A percentile compares a stretch with the other conserved stretches of the same genome.
Conservation (phyloP, 192 early-diverging fungal genomes). For the Spizellomyces sp. region DNA sequence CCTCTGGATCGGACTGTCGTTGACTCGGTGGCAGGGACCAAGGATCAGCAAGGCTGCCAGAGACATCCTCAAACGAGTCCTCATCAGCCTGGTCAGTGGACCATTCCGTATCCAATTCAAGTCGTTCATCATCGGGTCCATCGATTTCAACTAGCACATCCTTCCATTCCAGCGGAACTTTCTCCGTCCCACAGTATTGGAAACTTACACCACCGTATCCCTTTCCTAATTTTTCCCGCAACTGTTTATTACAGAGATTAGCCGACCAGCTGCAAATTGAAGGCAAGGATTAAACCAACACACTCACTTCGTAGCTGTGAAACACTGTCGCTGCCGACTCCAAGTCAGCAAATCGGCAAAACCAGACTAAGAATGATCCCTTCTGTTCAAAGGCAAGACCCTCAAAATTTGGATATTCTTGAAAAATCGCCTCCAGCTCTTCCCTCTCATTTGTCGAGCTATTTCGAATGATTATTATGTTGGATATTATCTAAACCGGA, state of each 20-base stretch:
- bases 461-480: slow-evolving; percentile 31
- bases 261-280: neutral
- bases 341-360: slow-evolving; percentile 16
- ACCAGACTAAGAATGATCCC: slow-evolving; percentile 3
- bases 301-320: slow-evolving; percentile 28
- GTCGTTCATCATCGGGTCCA: neutral
- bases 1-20: neutral
- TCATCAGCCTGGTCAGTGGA: neutral
- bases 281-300: neutral
- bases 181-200: slow-evolving; percentile 17
- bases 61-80: neutral
- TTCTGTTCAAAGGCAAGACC: slow-evolving; percentile 5
- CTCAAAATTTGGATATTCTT: slow-evolving; percentile 15
- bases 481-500: slow-evolving; percentile 21
- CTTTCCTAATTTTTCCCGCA: slow-evolving; percentile 19
- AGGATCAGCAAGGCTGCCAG: slow-evolving; percentile 3
- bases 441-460: neutral
- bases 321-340: slow-evolving; percentile 18
- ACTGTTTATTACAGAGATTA: slow-evolving; percentile 3
- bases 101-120: neutral
- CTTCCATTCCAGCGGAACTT: slow-evolving; percentile 30
- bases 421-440: slow-evolving; percentile 19
- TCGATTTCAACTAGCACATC: slow-evolving; percentile 16
- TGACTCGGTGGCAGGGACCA: slow-evolving; percentile 11
- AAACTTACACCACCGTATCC: slow-evolving; percentile 34